Conservation (phyloP, 345 rosid species). For the Aquilaria yunnanensis region DNA sequence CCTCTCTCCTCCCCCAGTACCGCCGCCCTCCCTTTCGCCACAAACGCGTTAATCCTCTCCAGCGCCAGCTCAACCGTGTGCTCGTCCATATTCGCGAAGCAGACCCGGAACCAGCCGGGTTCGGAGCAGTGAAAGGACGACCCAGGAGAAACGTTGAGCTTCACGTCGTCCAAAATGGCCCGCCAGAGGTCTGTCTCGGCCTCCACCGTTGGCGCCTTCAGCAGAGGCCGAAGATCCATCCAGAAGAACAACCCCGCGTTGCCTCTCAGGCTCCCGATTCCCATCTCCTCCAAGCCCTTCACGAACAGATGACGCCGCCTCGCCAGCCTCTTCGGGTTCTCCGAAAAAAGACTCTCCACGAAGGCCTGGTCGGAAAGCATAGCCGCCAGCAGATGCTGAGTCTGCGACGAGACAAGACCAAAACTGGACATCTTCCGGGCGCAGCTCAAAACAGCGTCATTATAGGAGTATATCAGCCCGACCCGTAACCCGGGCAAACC, state of each 20-base stretch:
- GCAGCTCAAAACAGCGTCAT: conserved; percentile 50
- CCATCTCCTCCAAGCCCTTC: conserved; percentile 36
- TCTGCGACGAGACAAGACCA: conserved; percentile 74
- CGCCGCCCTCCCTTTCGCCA: conserved; percentile 12
- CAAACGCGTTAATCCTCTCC: conserved; percentile 45
- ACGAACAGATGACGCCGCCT: conserved; percentile 40
- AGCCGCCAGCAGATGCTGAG: conserved; percentile 59
- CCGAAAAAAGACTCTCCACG: conserved; percentile 34
- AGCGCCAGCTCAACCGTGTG: conserved; percentile 54
- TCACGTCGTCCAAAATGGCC: conserved; percentile 51
- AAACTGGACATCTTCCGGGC: conserved; percentile 86
- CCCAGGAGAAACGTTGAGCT: conserved; percentile 82
- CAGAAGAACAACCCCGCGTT: conserved; percentile 67
- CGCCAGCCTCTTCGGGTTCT: conserved; percentile 47
- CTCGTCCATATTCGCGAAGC: conserved; percentile 83
- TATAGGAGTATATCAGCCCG: conserved; percentile 75
- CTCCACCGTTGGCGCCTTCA: conserved; percentile 35
- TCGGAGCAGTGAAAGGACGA: conserved; percentile 63
- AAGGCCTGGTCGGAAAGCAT: conserved; percentile 70
- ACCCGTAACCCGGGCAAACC: conserved; percentile 85
- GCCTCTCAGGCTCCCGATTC: conserved; percentile 50
- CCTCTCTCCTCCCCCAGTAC: conserved; percentile 13
- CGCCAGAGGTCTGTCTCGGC: conserved; percentile 63
- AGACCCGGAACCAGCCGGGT: conserved; percentile 90
- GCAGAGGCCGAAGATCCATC: conserved; percentile 71